phyloP scores from a whole-genome alignment of 1,284 basidiomycete species.

The Cutaneotrichosporon cutaneum region DNA sequence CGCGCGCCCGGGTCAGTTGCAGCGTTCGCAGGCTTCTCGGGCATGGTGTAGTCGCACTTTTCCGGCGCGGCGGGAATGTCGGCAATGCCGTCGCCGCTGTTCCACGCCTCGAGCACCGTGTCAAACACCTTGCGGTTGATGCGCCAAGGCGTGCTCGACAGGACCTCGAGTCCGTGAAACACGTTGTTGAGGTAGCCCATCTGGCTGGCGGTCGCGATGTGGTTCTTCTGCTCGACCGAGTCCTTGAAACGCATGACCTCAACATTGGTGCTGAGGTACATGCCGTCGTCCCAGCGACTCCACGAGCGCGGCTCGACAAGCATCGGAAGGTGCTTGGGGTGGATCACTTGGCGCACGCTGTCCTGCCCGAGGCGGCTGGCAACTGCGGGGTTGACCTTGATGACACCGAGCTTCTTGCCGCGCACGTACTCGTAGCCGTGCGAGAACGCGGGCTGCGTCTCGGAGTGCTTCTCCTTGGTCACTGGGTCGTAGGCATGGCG shows the following conservation, averaged over 20 bases:
- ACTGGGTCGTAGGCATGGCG: slow-evolving; percentile 55
- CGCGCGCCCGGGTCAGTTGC: slow-evolving; percentile 68
- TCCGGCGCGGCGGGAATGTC: slow-evolving; percentile 69
- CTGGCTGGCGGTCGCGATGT: slow-evolving; percentile 73
- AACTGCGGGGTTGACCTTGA: slow-evolving; percentile 81
- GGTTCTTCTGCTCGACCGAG: slow-evolving; percentile 77
- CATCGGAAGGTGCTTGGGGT: slow-evolving; percentile 95
- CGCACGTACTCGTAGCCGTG: slow-evolving; percentile 92
- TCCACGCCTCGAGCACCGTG: slow-evolving; percentile 77
- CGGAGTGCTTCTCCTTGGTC: slow-evolving; percentile 57
- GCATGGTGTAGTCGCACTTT: slow-evolving; percentile 50
- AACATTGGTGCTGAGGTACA: slow-evolving; percentile 69
- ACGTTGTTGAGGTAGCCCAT: slow-evolving; percentile 78
- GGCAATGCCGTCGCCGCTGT: slow-evolving; percentile 69
- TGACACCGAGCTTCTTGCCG: slow-evolving; percentile 86
- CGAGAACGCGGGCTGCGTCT: slow-evolving; percentile 87
- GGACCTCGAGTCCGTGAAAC: slow-evolving; percentile 83
- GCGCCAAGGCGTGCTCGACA: slow-evolving; percentile 87
- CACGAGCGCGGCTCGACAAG: slow-evolving; percentile 87
- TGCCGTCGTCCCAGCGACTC: slow-evolving; percentile 75
- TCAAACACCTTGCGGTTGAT: slow-evolving; percentile 78
- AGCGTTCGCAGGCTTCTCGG: slow-evolving; percentile 63
- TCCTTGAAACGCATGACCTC: slow-evolving; percentile 91
- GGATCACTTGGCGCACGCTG: slow-evolving; percentile 69
- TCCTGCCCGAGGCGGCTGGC: slow-evolving; percentile 77